Base-by-base conservation (phyloP, 2,329 filamentous ascomycete species). In the Penicillium sp. region DNA sequence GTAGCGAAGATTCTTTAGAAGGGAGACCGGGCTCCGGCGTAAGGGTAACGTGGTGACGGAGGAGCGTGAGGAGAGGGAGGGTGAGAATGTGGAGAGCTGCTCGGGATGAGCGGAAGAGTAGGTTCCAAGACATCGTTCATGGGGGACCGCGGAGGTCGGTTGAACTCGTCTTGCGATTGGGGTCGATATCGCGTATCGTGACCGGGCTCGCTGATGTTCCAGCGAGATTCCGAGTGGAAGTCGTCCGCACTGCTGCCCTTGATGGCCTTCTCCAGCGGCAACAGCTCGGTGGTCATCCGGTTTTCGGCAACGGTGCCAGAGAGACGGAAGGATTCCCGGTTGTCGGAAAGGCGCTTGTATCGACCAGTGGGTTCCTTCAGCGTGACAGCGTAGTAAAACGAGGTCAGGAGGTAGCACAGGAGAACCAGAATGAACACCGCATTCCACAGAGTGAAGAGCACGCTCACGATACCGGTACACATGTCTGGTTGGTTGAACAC, bases 261-360 rank as follows among this genome's bases (percentile, higher is more conserved):
- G 30, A 88, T 88, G 4, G 88, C 93, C 15, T 85, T 85, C 48
- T 85, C 89, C 37, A 95, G 72, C 7, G 89, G 89, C 59, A 95
- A 87, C 29, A 95, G 76, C 66, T 95, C 89, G 3, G 88, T 94
- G 2, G 83, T 77, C 39, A 95, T 72, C 55, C 89, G 81, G 4
- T 85, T 84, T 62, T 90, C 44, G 6, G 18, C 5, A 9, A 5
- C 18, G 4, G 35, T 34, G 6, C 43, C 84, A n/a, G 88, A 95
- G 72, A 95, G 94, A 78, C 95, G 94, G 69, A 95, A 95, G 9
- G 89, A 95, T 35, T 86, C 86, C 54, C 90, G 84, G 65, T 95
- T 90, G 56, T 96, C 90, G 38, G 83, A 82, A 85, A 95, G 95
- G 57, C 86, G 87, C 65, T 94, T 87, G 68, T 95, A 96, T 47